Evolutionary conservation across 176 grass and related monocot species (phyloP).

Genomic region (Poa pratensis): DNA sequence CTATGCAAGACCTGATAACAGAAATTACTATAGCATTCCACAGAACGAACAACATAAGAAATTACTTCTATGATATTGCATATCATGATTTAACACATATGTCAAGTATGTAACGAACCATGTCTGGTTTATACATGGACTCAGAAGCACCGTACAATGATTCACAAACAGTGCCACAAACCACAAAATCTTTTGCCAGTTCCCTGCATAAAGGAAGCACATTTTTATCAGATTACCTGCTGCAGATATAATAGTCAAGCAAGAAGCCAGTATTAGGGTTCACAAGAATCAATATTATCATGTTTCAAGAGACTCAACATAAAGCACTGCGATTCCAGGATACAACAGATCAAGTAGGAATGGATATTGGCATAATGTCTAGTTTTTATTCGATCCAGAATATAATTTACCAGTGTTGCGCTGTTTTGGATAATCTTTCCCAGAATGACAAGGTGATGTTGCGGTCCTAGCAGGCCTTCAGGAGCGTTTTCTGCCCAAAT

Average conservation of each 20-base stretch:
- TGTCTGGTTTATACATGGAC: constrained; percentile 59
- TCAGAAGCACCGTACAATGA: constrained; percentile 86
- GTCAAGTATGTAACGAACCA: neutral
- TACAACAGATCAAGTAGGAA: neutral
- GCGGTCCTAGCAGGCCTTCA: constrained; percentile 38
- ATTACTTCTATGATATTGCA: neutral
- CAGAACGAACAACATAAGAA: constrained; percentile 3
- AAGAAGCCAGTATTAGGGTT: neutral
- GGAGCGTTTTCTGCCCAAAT: constrained; percentile 51
- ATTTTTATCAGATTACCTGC: neutral
- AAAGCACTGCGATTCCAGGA: neutral
- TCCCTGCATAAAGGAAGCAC: constrained; percentile 59
- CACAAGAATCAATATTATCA: constrained; percentile 1
- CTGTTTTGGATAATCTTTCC: constrained; percentile 49
- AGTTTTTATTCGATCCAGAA: constrained; percentile 33
- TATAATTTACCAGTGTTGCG: constrained; percentile 27
- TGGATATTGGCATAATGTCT: neutral
- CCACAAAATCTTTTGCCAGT: constrained; percentile 86
- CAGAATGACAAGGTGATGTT: constrained; percentile 48
- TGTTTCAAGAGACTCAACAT: constrained; percentile 1
- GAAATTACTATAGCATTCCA: neutral
- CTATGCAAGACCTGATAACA: neutral
- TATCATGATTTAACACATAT: neutral
- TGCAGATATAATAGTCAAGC: neutral
- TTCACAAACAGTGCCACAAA: constrained; percentile 73